Evolutionary conservation across 23 red algal species (phyloP).

Genomic region (Rhodosorus marinus): DNA sequence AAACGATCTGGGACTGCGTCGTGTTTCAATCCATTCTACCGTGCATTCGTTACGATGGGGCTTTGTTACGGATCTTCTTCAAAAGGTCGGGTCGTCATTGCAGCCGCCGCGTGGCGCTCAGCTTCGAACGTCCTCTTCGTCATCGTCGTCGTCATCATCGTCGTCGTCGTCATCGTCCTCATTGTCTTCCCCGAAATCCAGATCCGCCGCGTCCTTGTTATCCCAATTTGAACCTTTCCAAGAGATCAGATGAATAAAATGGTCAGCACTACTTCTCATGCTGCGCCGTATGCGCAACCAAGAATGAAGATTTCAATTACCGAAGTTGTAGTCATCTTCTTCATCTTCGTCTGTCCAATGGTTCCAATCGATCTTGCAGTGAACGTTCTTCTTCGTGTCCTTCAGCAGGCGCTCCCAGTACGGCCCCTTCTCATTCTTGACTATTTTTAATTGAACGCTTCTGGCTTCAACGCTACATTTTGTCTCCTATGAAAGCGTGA

Average conservation of each 20-base stretch:
- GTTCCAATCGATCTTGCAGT: constrained; percentile 91
- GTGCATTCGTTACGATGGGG: no score
- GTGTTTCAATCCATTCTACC: no score
- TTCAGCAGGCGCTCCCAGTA: constrained; percentile 87
- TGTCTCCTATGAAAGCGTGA: constrained; percentile 7
- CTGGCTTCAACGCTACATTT: constrained; percentile 36
- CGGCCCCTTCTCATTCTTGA: constrained; percentile 44
- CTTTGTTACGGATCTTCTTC: no score
- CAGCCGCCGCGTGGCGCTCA: no score
- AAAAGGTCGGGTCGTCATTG: no score
- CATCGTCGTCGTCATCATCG: background rate
- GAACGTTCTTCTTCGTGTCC: constrained; percentile 50
- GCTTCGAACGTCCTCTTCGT: background rate
- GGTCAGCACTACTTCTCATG: background rate
- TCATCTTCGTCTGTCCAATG: constrained; percentile 89
- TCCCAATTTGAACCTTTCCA: constrained; percentile 6
- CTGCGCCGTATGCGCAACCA: background rate
- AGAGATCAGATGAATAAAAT: background rate
- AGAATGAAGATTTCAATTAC: constrained; percentile 12
- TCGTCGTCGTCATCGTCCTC: constrained; percentile 6
- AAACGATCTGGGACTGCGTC: no score
- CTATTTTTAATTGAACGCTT: constrained; percentile 48
- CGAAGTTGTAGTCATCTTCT: constrained; percentile 78
- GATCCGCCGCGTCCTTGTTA: constrained; percentile 22
- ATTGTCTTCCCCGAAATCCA: constrained; percentile 32